phyloP scores from a whole-genome alignment of 768 basidiomycete species.

The Amanita pseudoporphyria region DNA sequence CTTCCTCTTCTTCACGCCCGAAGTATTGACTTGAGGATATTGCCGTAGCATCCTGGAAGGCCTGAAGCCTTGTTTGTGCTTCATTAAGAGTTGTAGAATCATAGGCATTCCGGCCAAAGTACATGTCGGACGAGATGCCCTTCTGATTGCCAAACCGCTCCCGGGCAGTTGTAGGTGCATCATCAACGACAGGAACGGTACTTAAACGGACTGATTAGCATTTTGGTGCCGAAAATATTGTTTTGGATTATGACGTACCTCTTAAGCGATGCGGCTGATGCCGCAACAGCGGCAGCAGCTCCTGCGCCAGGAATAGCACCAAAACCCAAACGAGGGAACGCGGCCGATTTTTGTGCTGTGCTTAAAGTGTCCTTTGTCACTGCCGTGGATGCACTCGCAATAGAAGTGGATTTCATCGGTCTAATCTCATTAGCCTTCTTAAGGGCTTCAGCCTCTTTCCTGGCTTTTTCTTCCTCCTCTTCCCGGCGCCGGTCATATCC shows the following conservation, averaged over 20 bases:
- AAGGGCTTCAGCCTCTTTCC: conserved; percentile 48
- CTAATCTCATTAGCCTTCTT: conserved; percentile 29
- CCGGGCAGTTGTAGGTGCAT: conserved; percentile 70
- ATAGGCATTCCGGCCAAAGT: conserved; percentile 84
- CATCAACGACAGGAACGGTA: conserved; percentile 30
- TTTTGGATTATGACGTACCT: conserved; percentile 18
- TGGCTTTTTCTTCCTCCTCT: conserved; percentile 70
- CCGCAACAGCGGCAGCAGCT: conserved; percentile 39
- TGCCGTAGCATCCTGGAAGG: conserved; percentile 85
- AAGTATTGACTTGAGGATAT: conserved; percentile 98
- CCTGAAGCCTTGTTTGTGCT: conserved; percentile 71
- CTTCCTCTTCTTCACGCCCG: conserved; percentile 80
- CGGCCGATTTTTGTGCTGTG: conserved; percentile 21
- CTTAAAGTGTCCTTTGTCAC: conserved; percentile 11
- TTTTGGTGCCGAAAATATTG: neutral
- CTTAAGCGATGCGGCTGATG: conserved; percentile 21
- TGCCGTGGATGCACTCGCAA: conserved; percentile 14
- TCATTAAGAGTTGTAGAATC: conserved; percentile 64
- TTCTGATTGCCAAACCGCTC: conserved; percentile 91
- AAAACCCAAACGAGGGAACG: conserved; percentile 73
- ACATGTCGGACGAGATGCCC: conserved; percentile 97
- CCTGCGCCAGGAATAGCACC: conserved; percentile 67
- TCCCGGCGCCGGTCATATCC: conserved; percentile 86
- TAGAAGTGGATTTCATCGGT: conserved; percentile 18
- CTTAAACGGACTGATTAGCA: conserved; percentile 3